Base-by-base conservation (phyloP, 169 alveolate species). In the Plasmodium coatneyi region DNA sequence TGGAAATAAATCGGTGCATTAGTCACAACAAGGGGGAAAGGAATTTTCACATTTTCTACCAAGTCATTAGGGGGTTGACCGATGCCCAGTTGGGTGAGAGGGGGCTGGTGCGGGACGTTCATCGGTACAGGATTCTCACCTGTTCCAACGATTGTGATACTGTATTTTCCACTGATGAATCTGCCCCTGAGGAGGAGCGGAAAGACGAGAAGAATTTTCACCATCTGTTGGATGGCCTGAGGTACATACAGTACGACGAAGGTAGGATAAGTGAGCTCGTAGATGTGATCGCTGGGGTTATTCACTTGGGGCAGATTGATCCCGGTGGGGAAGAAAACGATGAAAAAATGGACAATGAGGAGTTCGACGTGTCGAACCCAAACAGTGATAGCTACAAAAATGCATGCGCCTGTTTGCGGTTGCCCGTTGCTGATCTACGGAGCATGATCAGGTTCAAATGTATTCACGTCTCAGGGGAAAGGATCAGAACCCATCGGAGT, bases 31-130 rank as follows among this genome's bases (percentile, higher is more conserved):
- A 93, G 16, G 98, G 98, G 10, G 99, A 99, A 96, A 95, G 99
- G 83, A 99, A 98, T 96, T 99, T 97, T 94, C 99, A 99, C 92
- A 96, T 99, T 76, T 99, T 99, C 97, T 97, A 97, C 94, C 97
- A 97, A 82, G 54, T 94, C 16, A 79, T 97, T 32, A 95, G 92
- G 80, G 97, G 97, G 10, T 95, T 95, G 60, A 82, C 86, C 5
- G 95, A 78, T 39, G 84, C 70, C 6, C 86, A 87, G 46, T 52
- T 87, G 32, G 19, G 28, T 9, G 41, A 87, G 25, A 87, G 93
- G 52, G 70, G 82, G 22, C 34, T 87, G 30, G 52, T 87, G 16
- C 25, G 93, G 41, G 82, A 87, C 43, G 34, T 87, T 32, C 22
- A 87, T 60, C 52, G 49, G 66, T 87, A 87, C 34, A 79, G 71